A percentile compares a stretch with the other conserved stretches of the same genome.
phyloP scores from a whole-genome alignment of 2,329 filamentous ascomycete species.

The Aspergillaceae sp. region DNA sequence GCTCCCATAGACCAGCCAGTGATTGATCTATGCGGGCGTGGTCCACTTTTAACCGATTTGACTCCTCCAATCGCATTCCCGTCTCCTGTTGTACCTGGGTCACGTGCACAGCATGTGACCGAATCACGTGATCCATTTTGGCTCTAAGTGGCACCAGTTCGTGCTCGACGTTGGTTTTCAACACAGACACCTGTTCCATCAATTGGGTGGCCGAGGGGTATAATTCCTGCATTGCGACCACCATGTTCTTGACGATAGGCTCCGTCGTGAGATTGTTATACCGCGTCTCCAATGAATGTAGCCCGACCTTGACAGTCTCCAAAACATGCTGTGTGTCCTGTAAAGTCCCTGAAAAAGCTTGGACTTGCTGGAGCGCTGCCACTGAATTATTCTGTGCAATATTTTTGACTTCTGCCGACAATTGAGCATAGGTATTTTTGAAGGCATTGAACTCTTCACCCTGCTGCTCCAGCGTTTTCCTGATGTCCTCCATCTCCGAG shows the following conservation, averaged over 20 bases:
- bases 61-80: not conserved
- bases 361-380: conserved; percentile 1
- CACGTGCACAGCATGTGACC: not conserved
- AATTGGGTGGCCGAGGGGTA: conserved; percentile 24
- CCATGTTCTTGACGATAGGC: conserved; percentile 26
- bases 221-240: conserved; percentile 26
- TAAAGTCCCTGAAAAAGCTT: conserved; percentile 1
- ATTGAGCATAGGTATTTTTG: not conserved
- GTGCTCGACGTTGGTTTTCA: conserved; percentile 5
- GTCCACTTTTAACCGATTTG: not conserved
- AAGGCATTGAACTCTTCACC: conserved; percentile 2
- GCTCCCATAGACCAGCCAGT: not conserved
- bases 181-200: conserved; percentile 11
- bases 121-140: not conserved
- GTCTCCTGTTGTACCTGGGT: not conserved
- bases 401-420: not conserved
- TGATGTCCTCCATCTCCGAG: conserved; percentile 12
- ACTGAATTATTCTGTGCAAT: not conserved
- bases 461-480: conserved; percentile 3
- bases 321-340: conserved; percentile 3
- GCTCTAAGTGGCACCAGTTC: not conserved
- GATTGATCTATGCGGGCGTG: not conserved
- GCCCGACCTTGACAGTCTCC: conserved; percentile 13
- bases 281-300: conserved; percentile 38
- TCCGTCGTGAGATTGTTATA: conserved; percentile 42